phyloP scores from a whole-genome alignment of 2,329 filamentous ascomycete genomes.

The Coniosporium tulheliwenetii region DNA sequence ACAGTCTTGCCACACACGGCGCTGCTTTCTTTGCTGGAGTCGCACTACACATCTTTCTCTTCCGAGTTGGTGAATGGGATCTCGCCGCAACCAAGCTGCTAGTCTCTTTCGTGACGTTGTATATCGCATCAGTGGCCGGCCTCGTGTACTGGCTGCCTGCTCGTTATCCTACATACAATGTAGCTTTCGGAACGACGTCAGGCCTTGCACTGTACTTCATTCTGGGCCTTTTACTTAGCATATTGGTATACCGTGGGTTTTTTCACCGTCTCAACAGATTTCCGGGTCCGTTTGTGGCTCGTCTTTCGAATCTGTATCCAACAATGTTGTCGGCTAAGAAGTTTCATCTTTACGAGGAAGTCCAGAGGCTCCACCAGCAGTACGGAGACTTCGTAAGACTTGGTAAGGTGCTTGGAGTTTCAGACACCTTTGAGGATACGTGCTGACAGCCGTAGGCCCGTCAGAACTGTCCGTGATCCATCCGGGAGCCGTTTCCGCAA shows the following conservation, averaged over 20 bases:
- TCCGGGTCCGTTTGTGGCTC: conserved; percentile 17
- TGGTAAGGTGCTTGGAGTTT: conserved; percentile 6
- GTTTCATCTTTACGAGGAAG: conserved; percentile 11
- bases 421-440: no score
- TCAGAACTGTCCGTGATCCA: conserved; percentile 19
- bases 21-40: no score
- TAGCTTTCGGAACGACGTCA: no score
- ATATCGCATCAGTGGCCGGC: no score
- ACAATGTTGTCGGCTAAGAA: conserved; percentile 6
- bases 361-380: conserved; percentile 15
- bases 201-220: no score
- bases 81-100: no score
- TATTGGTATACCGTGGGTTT: conserved; percentile 19
- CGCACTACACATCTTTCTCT: no score
- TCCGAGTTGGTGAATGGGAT: no score
- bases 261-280: conserved; percentile 18
- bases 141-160: no score
- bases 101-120: no score
- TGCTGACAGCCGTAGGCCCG: conserved; percentile 3
- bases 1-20: no score
- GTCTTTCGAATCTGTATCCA: conserved; percentile 17
- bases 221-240: conserved; percentile 7
- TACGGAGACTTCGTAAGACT: conserved; percentile 21
- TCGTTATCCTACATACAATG: no score
- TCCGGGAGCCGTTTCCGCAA: conserved; percentile 18